These are phyloP conservation scores for sunflower (Helianthus annuus) DNA, from an alignment of 129 eudicot genomes.

Conservation along the genomic window HanXRQr2.0-SUNRISE NC_035436.2:67749347-67749846, in stretches of 20 bases:
- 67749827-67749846: conserved; percentile 68
- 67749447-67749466: conserved; percentile 30
- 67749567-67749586: conserved; percentile 38
- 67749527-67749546: conserved; percentile 39
- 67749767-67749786: conserved; percentile 64
- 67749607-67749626: conserved; percentile 15
- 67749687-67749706: conserved; percentile 63
- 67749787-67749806: conserved; percentile 51
- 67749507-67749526: conserved; percentile 35
- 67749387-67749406: conserved; percentile 53
- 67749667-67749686: conserved; percentile 61
- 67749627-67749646: conserved; percentile 37
- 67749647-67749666: conserved; percentile 51
- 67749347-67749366: conserved; percentile 26
- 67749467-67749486: background rate
- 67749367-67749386: conserved; percentile 38
- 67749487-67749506: conserved; percentile 39
- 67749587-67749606: background rate
- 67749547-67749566: conserved; percentile 47
- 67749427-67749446: conserved; percentile 36
- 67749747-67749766: conserved; percentile 66
- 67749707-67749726: conserved; percentile 41
- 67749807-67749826: conserved; percentile 67
- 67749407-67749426: conserved; percentile 38
- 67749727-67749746: conserved; percentile 39